Conservation (phyloP, 495 filamentous ascomycete genomes). For the Neurospora sublineolata region DNA sequence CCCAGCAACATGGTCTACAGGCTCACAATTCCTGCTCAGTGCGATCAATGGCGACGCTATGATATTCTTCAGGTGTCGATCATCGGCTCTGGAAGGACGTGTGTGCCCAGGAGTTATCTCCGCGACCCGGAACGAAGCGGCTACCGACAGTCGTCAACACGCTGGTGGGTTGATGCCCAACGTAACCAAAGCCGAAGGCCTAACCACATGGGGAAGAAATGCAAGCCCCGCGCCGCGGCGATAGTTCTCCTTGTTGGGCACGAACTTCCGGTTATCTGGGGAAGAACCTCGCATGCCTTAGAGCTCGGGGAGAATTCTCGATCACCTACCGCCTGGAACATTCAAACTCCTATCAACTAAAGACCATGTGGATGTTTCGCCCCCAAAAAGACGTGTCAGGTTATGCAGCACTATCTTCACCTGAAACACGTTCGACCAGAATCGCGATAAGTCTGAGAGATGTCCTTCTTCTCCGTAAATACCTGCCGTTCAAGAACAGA, state of each 20-base stretch:
- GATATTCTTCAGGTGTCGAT: neutral
- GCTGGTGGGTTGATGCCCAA: neutral
- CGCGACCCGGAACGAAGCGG: neutral
- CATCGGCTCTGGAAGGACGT: neutral
- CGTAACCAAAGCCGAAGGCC: neutral
- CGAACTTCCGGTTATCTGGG: neutral
- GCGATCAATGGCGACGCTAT: neutral
- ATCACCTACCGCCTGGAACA: neutral
- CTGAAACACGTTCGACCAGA: neutral
- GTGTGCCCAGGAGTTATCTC: neutral
- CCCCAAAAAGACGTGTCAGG: neutral
- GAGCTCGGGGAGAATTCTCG: neutral
- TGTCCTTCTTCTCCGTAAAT: neutral
- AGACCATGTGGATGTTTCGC: neutral
- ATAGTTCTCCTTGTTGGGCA: neutral
- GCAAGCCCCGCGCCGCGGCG: neutral
- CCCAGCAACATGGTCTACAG: neutral
- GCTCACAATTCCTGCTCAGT: neutral
- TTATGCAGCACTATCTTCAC: neutral
- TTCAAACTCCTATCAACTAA: neutral
- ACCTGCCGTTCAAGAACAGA: neutral
- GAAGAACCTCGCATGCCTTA: neutral
- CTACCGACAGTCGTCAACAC: neutral
- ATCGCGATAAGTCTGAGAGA: neutral
- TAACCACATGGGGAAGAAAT: neutral